These are phyloP conservation scores for Maudiozyma turicensis DNA, from an alignment of 805 yeast species.

Conservation along the genomic window DNA sequence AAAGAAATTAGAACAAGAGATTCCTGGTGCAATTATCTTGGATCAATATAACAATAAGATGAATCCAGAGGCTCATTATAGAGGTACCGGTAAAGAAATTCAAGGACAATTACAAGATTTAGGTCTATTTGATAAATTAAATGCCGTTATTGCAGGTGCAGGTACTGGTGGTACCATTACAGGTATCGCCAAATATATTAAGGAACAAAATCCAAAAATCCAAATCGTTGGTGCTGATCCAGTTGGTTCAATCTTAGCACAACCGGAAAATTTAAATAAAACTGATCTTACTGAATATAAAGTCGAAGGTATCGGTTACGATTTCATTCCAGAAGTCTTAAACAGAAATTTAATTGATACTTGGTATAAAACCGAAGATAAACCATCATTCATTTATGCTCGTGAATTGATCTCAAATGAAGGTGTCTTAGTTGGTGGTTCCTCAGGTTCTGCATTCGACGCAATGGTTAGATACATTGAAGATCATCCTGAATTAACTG, in stretches of 20 bases:
- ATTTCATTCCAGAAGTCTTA: constrained; percentile 75
- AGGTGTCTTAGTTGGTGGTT: constrained; percentile 85
- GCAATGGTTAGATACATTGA: constrained; percentile 65
- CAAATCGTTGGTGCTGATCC: constrained; percentile 78
- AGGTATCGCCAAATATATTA: constrained; percentile 70
- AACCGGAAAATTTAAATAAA: constrained; percentile 61
- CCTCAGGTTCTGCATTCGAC: constrained; percentile 74
- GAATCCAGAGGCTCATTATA: constrained; percentile 78
- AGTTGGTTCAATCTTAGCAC: constrained; percentile 73
- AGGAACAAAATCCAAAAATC: constrained; percentile 56
- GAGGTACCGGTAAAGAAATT: constrained; percentile 77
- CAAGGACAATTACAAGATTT: constrained; percentile 57
- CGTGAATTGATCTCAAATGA: constrained; percentile 76
- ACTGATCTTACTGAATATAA: constrained; percentile 48
- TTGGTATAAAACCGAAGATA: constrained; percentile 83
- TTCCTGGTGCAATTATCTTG: constrained; percentile 73
- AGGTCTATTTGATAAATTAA: constrained; percentile 43
- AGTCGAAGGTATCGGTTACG: constrained; percentile 89
- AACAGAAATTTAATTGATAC: constrained; percentile 54
- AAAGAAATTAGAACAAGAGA: constrained; percentile 65
- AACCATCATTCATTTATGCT: constrained; percentile 68
- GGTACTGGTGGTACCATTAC: constrained; percentile 91
- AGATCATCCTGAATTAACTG: constrained; percentile 50
- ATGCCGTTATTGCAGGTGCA: constrained; percentile 80
- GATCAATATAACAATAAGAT: constrained; percentile 74